Conservation (phyloP, 805 yeast genomes). For the Gaillardinia entomophila region DNA sequence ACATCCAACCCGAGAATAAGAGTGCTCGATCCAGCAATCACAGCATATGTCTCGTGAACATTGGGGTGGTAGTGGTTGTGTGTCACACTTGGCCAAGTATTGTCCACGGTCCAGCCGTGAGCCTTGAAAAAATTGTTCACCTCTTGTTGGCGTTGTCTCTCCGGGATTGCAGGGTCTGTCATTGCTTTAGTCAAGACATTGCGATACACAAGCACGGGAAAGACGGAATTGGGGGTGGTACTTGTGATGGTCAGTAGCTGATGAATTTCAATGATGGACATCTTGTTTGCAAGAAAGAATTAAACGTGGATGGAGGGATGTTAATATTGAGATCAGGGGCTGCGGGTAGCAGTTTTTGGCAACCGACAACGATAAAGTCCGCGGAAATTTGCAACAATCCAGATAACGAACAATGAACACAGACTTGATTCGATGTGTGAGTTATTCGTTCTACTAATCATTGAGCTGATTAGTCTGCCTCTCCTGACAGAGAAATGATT, state of each 20-base stretch:
- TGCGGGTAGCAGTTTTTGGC: no score
- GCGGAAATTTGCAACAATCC: neutral
- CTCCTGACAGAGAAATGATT: no score
- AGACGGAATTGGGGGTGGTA: constrained; percentile 4
- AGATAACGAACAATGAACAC: no score
- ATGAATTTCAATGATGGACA: no score
- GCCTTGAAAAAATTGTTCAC: neutral
- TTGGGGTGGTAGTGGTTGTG: constrained; percentile 5
- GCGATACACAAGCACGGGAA: constrained; percentile 3
- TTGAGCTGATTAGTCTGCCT: no score
- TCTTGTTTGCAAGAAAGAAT: no score
- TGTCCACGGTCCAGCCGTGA: constrained; percentile 2
- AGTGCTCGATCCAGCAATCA: constrained; percentile 3
- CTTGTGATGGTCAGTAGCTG: no score
- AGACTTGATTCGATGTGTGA: no score
- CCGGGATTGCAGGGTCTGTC: neutral
- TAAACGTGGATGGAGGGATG: no score
- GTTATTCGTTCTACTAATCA: no score
- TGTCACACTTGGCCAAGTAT: constrained; percentile 1
- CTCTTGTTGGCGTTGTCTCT: neutral
- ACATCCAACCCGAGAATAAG: constrained; percentile 4
- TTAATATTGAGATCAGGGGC: no score
- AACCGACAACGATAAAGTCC: no score
- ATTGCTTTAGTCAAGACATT: constrained; percentile 1
- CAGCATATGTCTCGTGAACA: constrained; percentile 5